phyloP scores from a whole-genome alignment of 2,329 filamentous ascomycete genomes.

The Chrysosporium keratinophilum region DNA sequence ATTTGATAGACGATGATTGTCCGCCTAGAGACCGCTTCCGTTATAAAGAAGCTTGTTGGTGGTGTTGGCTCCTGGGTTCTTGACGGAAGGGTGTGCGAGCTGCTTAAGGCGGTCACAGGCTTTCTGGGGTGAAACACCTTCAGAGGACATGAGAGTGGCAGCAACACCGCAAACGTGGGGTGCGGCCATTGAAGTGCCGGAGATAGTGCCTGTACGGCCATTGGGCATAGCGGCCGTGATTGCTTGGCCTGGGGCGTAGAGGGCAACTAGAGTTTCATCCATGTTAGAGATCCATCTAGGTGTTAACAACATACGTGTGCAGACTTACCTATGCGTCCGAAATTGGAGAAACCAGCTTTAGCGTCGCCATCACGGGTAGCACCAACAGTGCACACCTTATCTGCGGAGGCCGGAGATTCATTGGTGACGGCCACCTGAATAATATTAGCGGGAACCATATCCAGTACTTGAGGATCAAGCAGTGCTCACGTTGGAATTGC shows the following conservation, averaged over 20 bases:
- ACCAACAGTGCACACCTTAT: slow-evolving; percentile 33
- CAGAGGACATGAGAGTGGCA: slow-evolving; percentile 43
- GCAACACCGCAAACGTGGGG: slow-evolving; percentile 45
- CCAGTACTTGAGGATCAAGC: not conserved
- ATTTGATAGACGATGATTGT: no score
- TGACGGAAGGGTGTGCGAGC: slow-evolving; percentile 37
- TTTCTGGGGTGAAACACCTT: slow-evolving; percentile 37
- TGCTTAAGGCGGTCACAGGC: slow-evolving; percentile 43
- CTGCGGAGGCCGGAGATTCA: slow-evolving; percentile 32
- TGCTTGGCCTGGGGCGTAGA: slow-evolving; percentile 48
- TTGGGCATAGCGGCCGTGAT: slow-evolving; percentile 43
- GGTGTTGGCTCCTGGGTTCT: slow-evolving; percentile 19
- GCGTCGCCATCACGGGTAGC: slow-evolving; percentile 27
- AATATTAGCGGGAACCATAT: slow-evolving; percentile 28
- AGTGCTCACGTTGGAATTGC: slow-evolving; percentile 27
- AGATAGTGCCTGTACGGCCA: slow-evolving; percentile 38
- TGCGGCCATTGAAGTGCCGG: slow-evolving; percentile 30
- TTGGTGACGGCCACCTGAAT: slow-evolving; percentile 20
- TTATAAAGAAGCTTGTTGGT: slow-evolving; percentile 26
- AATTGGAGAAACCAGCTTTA: slow-evolving; percentile 35
- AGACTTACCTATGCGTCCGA: slow-evolving; percentile 27
- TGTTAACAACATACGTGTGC: not conserved
- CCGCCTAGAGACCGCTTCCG: slow-evolving; percentile 15
- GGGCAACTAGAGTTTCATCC: slow-evolving; percentile 33
- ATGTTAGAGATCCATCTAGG: not conserved